Percentiles rank a stretch among this genome's conserved stretches.
Evolutionary conservation across 495 filamentous ascomycete species (phyloP).

Genomic region (Daldinia decipiens): DNA sequence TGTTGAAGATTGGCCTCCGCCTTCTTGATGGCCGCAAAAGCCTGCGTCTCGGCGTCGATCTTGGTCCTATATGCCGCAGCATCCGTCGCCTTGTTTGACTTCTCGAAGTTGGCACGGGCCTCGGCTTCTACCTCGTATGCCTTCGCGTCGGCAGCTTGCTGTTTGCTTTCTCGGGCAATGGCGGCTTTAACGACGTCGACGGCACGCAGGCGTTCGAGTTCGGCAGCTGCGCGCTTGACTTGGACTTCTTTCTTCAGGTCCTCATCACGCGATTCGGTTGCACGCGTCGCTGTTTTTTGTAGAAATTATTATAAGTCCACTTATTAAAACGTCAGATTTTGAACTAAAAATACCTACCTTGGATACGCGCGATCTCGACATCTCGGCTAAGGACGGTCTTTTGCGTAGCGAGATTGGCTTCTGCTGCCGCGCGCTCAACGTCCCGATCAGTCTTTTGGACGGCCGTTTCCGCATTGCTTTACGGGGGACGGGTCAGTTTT

Average conservation of each 20-base stretch:
- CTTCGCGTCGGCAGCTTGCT: conserved; percentile 76
- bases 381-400: conserved; percentile 76
- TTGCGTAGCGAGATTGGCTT: conserved; percentile 74
- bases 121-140: conserved; percentile 66
- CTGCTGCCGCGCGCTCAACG: conserved; percentile 78
- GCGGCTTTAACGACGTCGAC: conserved; percentile 80
- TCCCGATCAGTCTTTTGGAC: conserved; percentile 85
- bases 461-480: conserved; percentile 73
- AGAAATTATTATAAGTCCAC: conserved; percentile 5
- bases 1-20: conserved; percentile 70
- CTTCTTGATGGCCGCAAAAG: conserved; percentile 61
- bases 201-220: conserved; percentile 79
- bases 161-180: conserved; percentile 74
- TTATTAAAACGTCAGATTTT: conserved; percentile 8
- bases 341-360: conserved; percentile 28
- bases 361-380: conserved; percentile 76
- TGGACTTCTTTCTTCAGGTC: conserved; percentile 80
- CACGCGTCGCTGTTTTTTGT: conserved; percentile 63
- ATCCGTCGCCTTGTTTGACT: conserved; percentile 65
- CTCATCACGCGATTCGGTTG: conserved; percentile 76
- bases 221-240: conserved; percentile 76
- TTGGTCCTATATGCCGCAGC: conserved; percentile 59
- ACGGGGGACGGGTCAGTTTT: not conserved
- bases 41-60: conserved; percentile 49
- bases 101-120: conserved; percentile 70